A percentile compares a stretch with the other conserved stretches of the same genome.
Evolutionary conservation across 2,329 filamentous ascomycete species (phyloP).

Genomic region (Ascosphaera aggregata): DNA sequence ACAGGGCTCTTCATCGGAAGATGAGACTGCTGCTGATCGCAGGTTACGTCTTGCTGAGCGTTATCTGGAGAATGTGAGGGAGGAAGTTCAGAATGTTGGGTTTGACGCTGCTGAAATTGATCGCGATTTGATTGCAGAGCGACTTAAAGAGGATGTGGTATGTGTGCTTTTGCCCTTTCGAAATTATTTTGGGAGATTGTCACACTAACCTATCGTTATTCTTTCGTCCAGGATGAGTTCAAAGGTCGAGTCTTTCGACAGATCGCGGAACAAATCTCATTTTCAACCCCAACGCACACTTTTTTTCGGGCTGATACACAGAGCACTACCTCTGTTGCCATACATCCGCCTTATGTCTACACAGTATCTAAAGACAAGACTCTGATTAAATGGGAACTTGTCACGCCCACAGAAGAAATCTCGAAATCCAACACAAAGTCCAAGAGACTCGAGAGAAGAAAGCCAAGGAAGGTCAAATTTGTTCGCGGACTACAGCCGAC

Average conservation of each 20-base stretch:
- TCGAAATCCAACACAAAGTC: conserved; percentile 37
- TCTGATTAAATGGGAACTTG: conserved; percentile 75
- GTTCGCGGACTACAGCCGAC: conserved; percentile 19
- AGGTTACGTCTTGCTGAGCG: conserved; percentile 70
- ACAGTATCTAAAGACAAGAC: conserved; percentile 69
- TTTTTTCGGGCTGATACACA: conserved; percentile 60
- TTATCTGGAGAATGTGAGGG: conserved; percentile 74
- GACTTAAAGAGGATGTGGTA: conserved; percentile 70
- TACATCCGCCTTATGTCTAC: conserved; percentile 61
- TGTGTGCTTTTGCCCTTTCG: conserved; percentile 7
- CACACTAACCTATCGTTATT: conserved; percentile 4
- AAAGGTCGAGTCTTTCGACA: conserved; percentile 76
- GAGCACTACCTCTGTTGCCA: conserved; percentile 55
- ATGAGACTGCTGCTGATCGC: conserved; percentile 75
- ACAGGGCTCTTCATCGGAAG: conserved; percentile 41
- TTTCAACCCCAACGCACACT: conserved; percentile 41
- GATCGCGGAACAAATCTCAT: conserved; percentile 50
- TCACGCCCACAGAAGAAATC: conserved; percentile 35
- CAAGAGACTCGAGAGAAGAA: conserved; percentile 22
- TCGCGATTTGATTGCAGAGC: conserved; percentile 71
- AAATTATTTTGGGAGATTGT: neutral
- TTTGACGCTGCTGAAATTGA: conserved; percentile 93
- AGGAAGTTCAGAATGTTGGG: conserved; percentile 58
- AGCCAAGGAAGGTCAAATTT: conserved; percentile 26
- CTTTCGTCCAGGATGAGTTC: conserved; percentile 38